phyloP scores from a whole-genome alignment of 2,329 filamentous ascomycete genomes.

The Neofusicoccum sp. region DNA sequence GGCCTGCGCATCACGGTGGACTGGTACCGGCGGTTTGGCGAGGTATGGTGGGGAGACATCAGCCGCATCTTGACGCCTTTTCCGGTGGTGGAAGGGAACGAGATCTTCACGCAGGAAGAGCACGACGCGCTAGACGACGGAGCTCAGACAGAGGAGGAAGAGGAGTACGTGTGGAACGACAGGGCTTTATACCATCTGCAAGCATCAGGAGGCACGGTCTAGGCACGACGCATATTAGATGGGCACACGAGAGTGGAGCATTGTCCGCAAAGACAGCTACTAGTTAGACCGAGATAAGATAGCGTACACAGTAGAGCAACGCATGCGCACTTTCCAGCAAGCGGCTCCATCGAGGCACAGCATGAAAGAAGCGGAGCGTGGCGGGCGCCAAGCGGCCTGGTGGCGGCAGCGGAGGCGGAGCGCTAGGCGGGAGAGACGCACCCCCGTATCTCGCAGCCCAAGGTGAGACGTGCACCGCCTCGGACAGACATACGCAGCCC shows the following conservation, averaged over 20 bases:
- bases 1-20: slow-evolving; percentile 37
- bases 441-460: slow-evolving; percentile 9
- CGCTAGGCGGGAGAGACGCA: background rate
- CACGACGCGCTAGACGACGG: slow-evolving; percentile 32
- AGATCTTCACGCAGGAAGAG: slow-evolving; percentile 41
- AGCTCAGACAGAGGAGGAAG: slow-evolving; percentile 9
- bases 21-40: slow-evolving; percentile 40
- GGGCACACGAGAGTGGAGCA: slow-evolving; percentile 1
- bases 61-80: slow-evolving; percentile 39
- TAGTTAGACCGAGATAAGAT: slow-evolving; percentile 4
- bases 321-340: background rate
- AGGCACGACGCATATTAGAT: background rate
- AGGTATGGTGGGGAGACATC: slow-evolving; percentile 43
- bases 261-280: background rate
- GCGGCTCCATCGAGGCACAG: background rate
- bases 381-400: slow-evolving; percentile 7
- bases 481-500: slow-evolving; percentile 4
- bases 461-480: slow-evolving; percentile 14
- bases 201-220: slow-evolving; percentile 21
- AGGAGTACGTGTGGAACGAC: slow-evolving; percentile 30
- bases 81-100: slow-evolving; percentile 38
- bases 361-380: background rate
- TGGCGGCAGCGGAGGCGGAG: slow-evolving; percentile 14
- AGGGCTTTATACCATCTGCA: slow-evolving; percentile 26
- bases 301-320: background rate